Evolutionary conservation across 768 basidiomycete genomes (phyloP).

Genomic region (Kwoniella sp.): DNA sequence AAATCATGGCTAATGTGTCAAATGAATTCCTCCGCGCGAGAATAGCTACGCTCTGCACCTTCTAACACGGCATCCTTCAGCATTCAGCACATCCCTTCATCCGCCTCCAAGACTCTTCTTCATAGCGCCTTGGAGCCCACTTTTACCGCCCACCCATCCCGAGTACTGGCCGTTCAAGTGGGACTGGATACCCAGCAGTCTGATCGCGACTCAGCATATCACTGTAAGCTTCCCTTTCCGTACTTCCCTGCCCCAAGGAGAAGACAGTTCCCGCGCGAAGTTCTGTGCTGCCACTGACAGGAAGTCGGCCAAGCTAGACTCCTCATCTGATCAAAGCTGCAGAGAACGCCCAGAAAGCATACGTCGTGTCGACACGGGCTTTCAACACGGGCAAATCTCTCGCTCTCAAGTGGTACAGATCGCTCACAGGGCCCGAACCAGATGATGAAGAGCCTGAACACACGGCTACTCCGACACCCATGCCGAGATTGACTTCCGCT

Average conservation of each 20-base stretch:
- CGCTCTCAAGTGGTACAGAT: constrained; percentile 19
- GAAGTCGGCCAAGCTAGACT: constrained; percentile 7
- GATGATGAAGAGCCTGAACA: no score
- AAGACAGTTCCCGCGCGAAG: no score
- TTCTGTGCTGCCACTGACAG: background rate
- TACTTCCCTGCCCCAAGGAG: no score
- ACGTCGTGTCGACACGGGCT: constrained; percentile 19
- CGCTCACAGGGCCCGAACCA: constrained; percentile 4
- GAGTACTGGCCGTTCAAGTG: constrained; percentile 37
- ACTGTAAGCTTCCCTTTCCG: constrained; percentile 37
- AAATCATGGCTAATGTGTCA: background rate
- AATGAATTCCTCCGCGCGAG: background rate
- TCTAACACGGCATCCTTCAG: constrained; percentile 30
- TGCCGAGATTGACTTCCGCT: background rate
- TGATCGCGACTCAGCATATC: constrained; percentile 43
- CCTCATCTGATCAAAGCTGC: constrained; percentile 37
- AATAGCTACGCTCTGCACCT: constrained; percentile 44
- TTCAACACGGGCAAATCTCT: constrained; percentile 3
- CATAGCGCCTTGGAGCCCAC: constrained; percentile 43
- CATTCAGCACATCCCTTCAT: constrained; percentile 25
- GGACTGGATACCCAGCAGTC: constrained; percentile 33
- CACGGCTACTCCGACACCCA: background rate
- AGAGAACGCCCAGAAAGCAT: constrained; percentile 25
- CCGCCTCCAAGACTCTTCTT: constrained; percentile 44
- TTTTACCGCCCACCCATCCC: constrained; percentile 32